Evolutionary conservation across 2,329 filamentous ascomycete genomes (phyloP).

Genomic region (Exophiala xenobiotica): DNA sequence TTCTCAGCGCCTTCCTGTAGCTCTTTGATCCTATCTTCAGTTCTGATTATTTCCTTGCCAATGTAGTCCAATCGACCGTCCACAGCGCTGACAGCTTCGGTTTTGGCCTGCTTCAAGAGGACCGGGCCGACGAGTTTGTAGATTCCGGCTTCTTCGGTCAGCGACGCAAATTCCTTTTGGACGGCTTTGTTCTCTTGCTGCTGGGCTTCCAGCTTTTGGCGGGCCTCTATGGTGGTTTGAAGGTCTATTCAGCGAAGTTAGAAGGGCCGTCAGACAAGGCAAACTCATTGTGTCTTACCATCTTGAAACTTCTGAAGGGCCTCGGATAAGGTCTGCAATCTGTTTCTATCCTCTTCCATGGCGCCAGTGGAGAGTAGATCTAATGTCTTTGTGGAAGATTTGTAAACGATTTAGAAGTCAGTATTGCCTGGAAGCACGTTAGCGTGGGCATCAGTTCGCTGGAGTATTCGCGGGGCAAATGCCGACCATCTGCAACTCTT

Average conservation of each 20-base stretch:
- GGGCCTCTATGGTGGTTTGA: slow-evolving; percentile 69
- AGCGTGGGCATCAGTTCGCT: slow-evolving; percentile 6
- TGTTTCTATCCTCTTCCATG: slow-evolving; percentile 62
- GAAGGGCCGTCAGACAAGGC: neutral
- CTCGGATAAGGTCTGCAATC: slow-evolving; percentile 78
- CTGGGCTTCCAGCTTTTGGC: slow-evolving; percentile 89
- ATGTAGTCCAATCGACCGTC: slow-evolving; percentile 91
- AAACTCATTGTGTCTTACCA: slow-evolving; percentile 52
- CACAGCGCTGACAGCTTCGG: slow-evolving; percentile 86
- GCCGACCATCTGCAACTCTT: slow-evolving; percentile 4
- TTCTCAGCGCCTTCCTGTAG: slow-evolving; percentile 64
- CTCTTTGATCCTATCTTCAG: slow-evolving; percentile 65
- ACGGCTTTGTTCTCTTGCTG: slow-evolving; percentile 90
- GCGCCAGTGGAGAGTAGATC: neutral
- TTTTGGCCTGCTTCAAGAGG: slow-evolving; percentile 88
- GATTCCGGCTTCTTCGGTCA: slow-evolving; percentile 81
- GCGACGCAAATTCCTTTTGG: slow-evolving; percentile 72
- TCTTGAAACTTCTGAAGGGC: slow-evolving; percentile 84
- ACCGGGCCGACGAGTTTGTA: slow-evolving; percentile 96
- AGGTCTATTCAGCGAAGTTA: slow-evolving; percentile 61
- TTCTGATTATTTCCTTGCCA: slow-evolving; percentile 76
- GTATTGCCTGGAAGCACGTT: slow-evolving; percentile 4
- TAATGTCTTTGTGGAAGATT: slow-evolving; percentile 12
- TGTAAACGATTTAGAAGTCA: slow-evolving; percentile 8
- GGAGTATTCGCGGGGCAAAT: slow-evolving; percentile 22